Evolutionary conservation across 2,329 filamentous ascomycete genomes (phyloP).

Genomic region (Kalaharituber pfeilii): DNA sequence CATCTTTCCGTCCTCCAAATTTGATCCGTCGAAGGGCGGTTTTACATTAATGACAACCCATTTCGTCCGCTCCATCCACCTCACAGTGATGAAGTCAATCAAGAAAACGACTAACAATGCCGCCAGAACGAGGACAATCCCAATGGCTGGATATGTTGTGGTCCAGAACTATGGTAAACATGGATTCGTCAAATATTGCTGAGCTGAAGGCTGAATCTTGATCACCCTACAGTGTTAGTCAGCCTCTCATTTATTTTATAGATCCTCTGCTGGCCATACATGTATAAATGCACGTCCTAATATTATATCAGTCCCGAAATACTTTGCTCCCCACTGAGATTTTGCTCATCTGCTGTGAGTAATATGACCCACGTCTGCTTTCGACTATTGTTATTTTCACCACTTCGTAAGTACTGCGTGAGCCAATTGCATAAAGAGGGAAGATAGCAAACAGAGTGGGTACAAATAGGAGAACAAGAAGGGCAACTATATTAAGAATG

Average conservation of each 20-base stretch:
- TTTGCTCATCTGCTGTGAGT: too few relatives aligned
- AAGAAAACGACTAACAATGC: conserved; percentile 47
- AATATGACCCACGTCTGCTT: too few relatives aligned
- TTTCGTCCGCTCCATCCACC: conserved; percentile 8
- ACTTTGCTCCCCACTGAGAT: not conserved
- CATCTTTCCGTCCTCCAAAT: not conserved
- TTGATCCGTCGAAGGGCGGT: not conserved
- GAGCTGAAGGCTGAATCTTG: conserved; percentile 40
- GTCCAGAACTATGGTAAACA: conserved; percentile 66
- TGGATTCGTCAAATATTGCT: conserved; percentile 41
- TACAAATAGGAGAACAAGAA: too few relatives aligned
- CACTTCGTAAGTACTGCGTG: too few relatives aligned
- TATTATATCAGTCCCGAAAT: not conserved
- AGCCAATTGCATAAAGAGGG: too few relatives aligned
- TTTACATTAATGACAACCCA: not conserved
- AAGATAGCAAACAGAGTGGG: too few relatives aligned
- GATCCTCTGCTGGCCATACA: not conserved
- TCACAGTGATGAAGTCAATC: conserved; percentile 12
- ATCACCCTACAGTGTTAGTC: not conserved
- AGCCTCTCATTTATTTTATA: not conserved
- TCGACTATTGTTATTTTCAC: too few relatives aligned
- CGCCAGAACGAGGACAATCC: conserved; percentile 65
- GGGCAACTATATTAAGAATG: too few relatives aligned
- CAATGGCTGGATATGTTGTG: conserved; percentile 57
- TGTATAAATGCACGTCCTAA: not conserved